Conservation (phyloP, 352 stramenopile species). For the Thraustochytrium sp. region DNA sequence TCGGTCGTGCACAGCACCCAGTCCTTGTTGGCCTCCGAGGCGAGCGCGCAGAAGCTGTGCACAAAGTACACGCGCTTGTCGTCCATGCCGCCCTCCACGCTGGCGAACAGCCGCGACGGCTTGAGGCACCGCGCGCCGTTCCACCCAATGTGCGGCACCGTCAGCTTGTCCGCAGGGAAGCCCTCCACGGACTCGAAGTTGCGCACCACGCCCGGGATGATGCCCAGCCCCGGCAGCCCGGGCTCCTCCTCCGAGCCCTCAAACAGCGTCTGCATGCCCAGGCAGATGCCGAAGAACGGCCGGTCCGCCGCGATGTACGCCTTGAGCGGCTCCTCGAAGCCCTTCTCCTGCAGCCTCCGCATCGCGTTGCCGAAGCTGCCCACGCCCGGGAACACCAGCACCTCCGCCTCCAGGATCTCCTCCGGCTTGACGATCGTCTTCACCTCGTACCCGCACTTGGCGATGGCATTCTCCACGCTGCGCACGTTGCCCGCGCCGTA, state of each 20-base stretch:
- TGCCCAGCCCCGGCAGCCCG: conserved; percentile 72
- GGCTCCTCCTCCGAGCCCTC: conserved; percentile 87
- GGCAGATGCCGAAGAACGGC: conserved; percentile 93
- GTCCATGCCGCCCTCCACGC: conserved; percentile 47
- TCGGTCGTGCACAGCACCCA: conserved; percentile 91
- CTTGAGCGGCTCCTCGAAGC: conserved; percentile 76
- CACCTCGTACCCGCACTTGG: conserved; percentile 72
- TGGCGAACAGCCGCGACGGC: conserved; percentile 60
- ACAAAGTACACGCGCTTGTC: conserved; percentile 85
- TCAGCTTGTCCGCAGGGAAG: conserved; percentile 24
- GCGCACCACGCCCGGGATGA: conserved; percentile 83
- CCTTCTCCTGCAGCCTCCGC: conserved; percentile 77
- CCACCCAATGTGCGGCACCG: conserved; percentile 96
- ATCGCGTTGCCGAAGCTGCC: conserved; percentile 75
- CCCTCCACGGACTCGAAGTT: conserved; percentile 64
- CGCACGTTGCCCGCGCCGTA: conserved; percentile 98
- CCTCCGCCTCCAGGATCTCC: conserved; percentile 78
- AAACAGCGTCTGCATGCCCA: conserved; percentile 97
- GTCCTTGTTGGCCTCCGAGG: conserved; percentile 66
- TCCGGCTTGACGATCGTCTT: conserved; percentile 67
- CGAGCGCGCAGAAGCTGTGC: conserved; percentile 84
- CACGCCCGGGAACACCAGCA: conserved; percentile 76
- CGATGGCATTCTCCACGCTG: conserved; percentile 91
- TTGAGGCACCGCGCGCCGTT: conserved; percentile 84
- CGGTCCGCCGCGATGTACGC: conserved; percentile 70